Evolutionary conservation across 352 stramenopile species (phyloP).

Genomic region (Globisporangium carolinianum): DNA sequence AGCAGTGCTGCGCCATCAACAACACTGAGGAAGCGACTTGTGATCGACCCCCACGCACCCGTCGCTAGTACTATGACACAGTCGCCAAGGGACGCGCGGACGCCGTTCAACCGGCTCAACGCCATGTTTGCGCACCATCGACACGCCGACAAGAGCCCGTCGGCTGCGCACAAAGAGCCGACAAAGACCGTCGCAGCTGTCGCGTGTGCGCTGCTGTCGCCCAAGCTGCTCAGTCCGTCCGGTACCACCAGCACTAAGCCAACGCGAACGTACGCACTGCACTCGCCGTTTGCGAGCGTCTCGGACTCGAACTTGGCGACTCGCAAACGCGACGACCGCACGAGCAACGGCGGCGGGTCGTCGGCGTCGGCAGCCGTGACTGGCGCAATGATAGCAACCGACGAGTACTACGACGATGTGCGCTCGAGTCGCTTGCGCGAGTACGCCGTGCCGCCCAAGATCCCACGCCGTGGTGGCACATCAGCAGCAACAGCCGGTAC

Average conservation of each 20-base stretch:
- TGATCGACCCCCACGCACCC: constrained; percentile 18
- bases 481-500: background rate
- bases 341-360: constrained; percentile 1
- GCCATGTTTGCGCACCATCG: constrained; percentile 25
- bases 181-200: constrained; percentile 2
- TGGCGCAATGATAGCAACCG: background rate
- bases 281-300: constrained; percentile 3
- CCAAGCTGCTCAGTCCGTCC: constrained; percentile 2
- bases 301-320: constrained; percentile 3
- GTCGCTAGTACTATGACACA: background rate
- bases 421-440: constrained; percentile 10
- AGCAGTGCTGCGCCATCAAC: background rate
- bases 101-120: constrained; percentile 24
- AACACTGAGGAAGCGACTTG: constrained; percentile 20
- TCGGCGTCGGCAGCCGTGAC: background rate
- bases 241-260: background rate
- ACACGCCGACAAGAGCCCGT: constrained; percentile 24
- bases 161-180: constrained; percentile 8
- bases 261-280: background rate
- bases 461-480: background rate
- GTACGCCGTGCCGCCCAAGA: constrained; percentile 11
- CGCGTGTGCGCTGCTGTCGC: constrained; percentile 7
- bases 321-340: constrained; percentile 9
- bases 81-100: constrained; percentile 9
- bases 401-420: constrained; percentile 4